phyloP scores from a whole-genome alignment of 768 basidiomycete species.

The Dioszegia hungarica region DNA sequence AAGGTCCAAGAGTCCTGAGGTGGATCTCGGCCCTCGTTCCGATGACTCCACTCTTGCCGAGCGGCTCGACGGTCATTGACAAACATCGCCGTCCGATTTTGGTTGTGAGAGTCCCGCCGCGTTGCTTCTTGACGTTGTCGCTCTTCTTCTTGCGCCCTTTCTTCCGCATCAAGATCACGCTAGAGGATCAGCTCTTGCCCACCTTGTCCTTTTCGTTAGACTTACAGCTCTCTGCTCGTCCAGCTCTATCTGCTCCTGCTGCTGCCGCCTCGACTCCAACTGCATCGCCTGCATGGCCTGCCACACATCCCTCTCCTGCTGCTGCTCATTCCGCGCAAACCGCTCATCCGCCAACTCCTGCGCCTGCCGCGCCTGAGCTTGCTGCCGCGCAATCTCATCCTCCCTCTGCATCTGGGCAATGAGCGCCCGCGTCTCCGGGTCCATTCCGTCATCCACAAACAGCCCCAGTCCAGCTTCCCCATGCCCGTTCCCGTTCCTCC shows the following conservation, averaged over 20 bases:
- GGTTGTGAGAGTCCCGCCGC: not conserved
- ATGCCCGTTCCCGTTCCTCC: not conserved
- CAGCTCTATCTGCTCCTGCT: constrained; percentile 31
- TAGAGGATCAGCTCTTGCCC: constrained; percentile 13
- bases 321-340: constrained; percentile 46
- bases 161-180: constrained; percentile 35
- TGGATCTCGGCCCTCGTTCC: not conserved
- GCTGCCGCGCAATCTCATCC: constrained; percentile 32
- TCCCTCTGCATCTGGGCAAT: constrained; percentile 41
- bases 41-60: constrained; percentile 21
- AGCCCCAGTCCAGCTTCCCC: constrained; percentile 19
- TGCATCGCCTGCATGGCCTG: constrained; percentile 36
- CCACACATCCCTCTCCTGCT: constrained; percentile 46
- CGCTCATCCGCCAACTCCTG: constrained; percentile 43
- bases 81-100: constrained; percentile 16
- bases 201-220: not conserved
- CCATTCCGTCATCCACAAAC: constrained; percentile 31
- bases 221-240: constrained; percentile 42
- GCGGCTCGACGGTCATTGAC: constrained; percentile 21
- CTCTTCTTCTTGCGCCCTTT: constrained; percentile 14
- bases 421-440: constrained; percentile 31
- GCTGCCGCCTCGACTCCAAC: constrained; percentile 22
- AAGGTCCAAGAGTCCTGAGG: constrained; percentile 8
- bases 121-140: constrained; percentile 4
- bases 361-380: constrained; percentile 23